Evolutionary conservation across 805 yeast genomes (phyloP).

Genomic region (Candida michaelii): DNA sequence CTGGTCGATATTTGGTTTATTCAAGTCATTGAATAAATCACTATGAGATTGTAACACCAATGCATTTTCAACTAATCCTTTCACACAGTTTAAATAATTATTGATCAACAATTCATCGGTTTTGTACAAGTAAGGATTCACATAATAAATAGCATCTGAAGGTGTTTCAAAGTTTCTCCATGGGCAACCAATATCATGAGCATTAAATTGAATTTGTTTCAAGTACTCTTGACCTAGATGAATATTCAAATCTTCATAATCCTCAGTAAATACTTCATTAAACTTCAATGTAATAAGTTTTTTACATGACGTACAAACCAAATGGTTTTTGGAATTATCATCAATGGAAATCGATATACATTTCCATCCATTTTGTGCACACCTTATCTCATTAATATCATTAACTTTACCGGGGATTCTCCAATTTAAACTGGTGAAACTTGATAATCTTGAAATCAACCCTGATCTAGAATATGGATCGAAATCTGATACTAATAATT

Average conservation of each 20-base stretch:
- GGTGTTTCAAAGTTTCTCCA: conserved; percentile 41
- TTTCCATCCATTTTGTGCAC: conserved; percentile 56
- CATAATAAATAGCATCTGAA: conserved; percentile 31
- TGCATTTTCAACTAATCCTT: conserved; percentile 26
- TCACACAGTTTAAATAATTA: conserved; percentile 29
- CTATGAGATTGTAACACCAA: not conserved
- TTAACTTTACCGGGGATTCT: conserved; percentile 14
- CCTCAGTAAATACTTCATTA: conserved; percentile 23
- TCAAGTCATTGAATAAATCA: conserved; percentile 4
- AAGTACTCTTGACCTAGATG: conserved; percentile 26
- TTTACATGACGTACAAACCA: conserved; percentile 35
- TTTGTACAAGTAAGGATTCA: conserved; percentile 29
- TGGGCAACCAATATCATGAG: conserved; percentile 33
- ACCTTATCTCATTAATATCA: conserved; percentile 44
- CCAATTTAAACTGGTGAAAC: conserved; percentile 52
- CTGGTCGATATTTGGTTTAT: not conserved
- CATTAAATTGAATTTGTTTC: conserved; percentile 22
- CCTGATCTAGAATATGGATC: conserved; percentile 38
- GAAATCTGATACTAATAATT: conserved; percentile 21
- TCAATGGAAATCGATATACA: conserved; percentile 33
- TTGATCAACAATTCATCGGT: conserved; percentile 30
- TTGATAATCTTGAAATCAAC: conserved; percentile 40
- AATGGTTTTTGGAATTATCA: conserved; percentile 27
- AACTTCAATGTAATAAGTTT: conserved; percentile 30
- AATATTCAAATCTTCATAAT: conserved; percentile 24